Conservation (phyloP, 208 protist species). For the Trypanosoma cruzi region DNA sequence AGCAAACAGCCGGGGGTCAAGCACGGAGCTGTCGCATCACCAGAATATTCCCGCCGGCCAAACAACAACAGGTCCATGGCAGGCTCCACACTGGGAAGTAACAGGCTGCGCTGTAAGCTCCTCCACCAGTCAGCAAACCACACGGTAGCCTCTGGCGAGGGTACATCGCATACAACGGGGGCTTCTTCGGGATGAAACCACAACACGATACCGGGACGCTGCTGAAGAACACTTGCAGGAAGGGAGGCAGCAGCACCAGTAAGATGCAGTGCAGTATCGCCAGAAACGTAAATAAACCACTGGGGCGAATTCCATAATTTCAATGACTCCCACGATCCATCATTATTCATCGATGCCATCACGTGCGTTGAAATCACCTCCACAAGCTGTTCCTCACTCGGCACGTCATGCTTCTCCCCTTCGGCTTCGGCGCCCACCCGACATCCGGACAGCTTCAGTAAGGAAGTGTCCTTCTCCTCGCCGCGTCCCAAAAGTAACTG, state of each 20-base stretch:
- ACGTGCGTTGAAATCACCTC: slow-evolving; percentile 10
- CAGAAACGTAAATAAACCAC: slow-evolving; percentile 17
- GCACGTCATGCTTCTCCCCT: background rate
- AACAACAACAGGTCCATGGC: slow-evolving; percentile 5
- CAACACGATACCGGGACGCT: slow-evolving; percentile 15
- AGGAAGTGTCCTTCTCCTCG: background rate
- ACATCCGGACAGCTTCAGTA: background rate
- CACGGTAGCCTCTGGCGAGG: background rate
- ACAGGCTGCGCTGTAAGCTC: slow-evolving; percentile 5
- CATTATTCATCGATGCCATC: background rate
- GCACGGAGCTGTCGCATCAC: background rate
- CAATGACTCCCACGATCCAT: background rate
- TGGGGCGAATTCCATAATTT: background rate
- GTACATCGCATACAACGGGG: background rate
- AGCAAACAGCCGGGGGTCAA: background rate
- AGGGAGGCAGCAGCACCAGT: background rate
- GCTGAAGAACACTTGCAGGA: background rate
- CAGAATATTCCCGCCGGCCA: background rate
- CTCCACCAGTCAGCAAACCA: slow-evolving; percentile 14
- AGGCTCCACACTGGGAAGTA: background rate
- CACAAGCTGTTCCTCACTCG: slow-evolving; percentile 4
- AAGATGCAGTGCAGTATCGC: slow-evolving; percentile 8
- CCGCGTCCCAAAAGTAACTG: background rate
- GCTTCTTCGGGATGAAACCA: background rate
- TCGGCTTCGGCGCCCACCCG: background rate